Percentiles rank a stretch among this genome's conserved stretches.
phyloP scores from a whole-genome alignment of 2,329 filamentous ascomycete genomes.

The Diaporthe australafricana region DNA sequence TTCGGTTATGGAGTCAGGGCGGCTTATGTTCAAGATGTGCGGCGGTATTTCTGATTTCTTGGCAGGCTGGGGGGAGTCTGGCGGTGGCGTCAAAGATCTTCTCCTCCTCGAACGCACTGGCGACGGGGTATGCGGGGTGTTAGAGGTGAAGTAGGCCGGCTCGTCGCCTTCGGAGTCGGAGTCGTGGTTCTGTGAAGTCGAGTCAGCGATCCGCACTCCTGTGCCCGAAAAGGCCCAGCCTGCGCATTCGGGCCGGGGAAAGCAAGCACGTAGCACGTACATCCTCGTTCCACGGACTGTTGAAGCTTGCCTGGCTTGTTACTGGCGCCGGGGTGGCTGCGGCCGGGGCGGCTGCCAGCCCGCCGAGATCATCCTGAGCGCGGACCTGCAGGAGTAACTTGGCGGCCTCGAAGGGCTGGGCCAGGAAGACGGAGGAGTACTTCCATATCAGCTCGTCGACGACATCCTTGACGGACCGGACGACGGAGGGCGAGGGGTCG shows the following conservation, averaged over 20 bases:
- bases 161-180: constrained; percentile 81
- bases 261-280: constrained; percentile 39
- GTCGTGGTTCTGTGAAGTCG: constrained; percentile 59
- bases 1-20: constrained; percentile 84
- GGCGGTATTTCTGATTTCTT: constrained; percentile 51
- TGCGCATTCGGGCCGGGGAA: no score
- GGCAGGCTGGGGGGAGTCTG: constrained; percentile 48
- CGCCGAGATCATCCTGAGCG: constrained; percentile 63
- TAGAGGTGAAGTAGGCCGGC: constrained; percentile 85
- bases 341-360: constrained; percentile 43
- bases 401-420: constrained; percentile 96
- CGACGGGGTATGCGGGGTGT: constrained; percentile 65
- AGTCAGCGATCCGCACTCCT: not conserved
- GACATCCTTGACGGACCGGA: constrained; percentile 80
- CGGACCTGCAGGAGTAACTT: constrained; percentile 91
- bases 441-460: constrained; percentile 91
- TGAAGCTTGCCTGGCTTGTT: constrained; percentile 37
- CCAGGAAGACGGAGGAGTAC: constrained; percentile 88
- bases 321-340: constrained; percentile 9
- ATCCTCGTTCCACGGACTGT: constrained; percentile 42
- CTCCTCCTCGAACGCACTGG: constrained; percentile 51
- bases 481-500: constrained; percentile 79
- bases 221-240: no score
- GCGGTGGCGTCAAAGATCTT: constrained; percentile 47
- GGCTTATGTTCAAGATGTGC: constrained; percentile 77